Conservation (phyloP, 768 basidiomycete genomes). For the Hericium alpestre region DNA sequence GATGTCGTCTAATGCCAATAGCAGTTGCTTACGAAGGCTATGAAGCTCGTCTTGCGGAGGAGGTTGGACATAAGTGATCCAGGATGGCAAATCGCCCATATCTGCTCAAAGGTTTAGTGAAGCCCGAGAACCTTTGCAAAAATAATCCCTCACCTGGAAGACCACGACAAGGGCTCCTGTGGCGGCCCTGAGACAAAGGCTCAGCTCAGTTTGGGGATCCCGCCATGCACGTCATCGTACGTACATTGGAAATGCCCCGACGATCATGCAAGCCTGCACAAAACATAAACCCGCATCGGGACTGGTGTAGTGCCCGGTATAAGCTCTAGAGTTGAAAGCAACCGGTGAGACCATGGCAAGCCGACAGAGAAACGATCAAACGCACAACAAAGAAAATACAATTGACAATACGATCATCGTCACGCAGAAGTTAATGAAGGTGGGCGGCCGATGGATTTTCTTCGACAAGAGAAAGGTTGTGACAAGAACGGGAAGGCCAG, state of each 20-base stretch:
- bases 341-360: too few species aligned
- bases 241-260: conserved; percentile 45
- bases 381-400: conserved; percentile 41
- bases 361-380: neutral
- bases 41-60: conserved; percentile 18
- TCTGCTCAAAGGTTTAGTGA: conserved; percentile 14
- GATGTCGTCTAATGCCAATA: neutral
- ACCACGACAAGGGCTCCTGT: conserved; percentile 32
- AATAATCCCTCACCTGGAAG: conserved; percentile 24
- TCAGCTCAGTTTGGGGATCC: neutral
- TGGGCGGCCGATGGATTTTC: conserved; percentile 35
- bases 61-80: conserved; percentile 12
- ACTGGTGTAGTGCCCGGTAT: conserved; percentile 20
- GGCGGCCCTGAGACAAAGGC: conserved; percentile 24
- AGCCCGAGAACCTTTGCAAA: neutral
- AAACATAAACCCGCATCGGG: conserved; percentile 30
- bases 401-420: conserved; percentile 47
- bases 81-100: conserved; percentile 26
- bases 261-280: conserved; percentile 41
- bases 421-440: conserved; percentile 47
- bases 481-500: conserved; percentile 40
- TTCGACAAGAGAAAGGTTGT: conserved; percentile 33
- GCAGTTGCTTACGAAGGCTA: conserved; percentile 14
- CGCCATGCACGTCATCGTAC: conserved; percentile 9
- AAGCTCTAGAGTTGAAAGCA: conserved; percentile 15